Evolutionary conservation across 495 filamentous ascomycete genomes (phyloP).

Genomic region (Neurospora sp.): DNA sequence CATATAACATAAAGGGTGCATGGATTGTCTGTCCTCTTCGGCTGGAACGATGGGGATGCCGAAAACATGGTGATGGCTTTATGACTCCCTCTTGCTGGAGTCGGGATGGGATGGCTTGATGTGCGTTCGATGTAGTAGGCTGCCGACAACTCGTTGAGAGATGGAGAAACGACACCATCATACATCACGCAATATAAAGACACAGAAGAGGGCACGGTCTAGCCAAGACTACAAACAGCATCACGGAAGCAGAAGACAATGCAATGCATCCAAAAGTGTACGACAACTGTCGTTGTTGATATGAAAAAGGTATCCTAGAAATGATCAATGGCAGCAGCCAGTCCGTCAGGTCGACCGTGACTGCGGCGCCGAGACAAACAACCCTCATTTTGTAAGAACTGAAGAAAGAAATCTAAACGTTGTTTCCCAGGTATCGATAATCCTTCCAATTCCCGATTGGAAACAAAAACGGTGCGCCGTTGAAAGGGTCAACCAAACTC

Average conservation of each 20-base stretch:
- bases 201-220: background rate
- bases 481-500: background rate
- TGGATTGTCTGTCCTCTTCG: background rate
- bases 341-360: background rate
- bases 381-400: background rate
- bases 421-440: background rate
- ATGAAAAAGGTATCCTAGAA: background rate
- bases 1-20: background rate
- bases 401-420: background rate
- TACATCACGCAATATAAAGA: background rate
- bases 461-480: background rate
- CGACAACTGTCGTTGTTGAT: background rate
- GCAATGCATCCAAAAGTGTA: background rate
- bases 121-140: background rate
- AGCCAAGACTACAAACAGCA: background rate
- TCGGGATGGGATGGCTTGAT: background rate
- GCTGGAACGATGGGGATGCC: background rate
- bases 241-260: background rate
- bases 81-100: background rate
- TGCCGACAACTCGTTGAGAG: background rate
- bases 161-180: background rate
- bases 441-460: background rate
- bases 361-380: background rate
- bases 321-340: background rate
- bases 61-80: background rate